These are phyloP conservation scores for Beauveria sp. DNA, from an alignment of 2,329 filamentous ascomycete genomes.

Conservation along the genomic window DNA sequence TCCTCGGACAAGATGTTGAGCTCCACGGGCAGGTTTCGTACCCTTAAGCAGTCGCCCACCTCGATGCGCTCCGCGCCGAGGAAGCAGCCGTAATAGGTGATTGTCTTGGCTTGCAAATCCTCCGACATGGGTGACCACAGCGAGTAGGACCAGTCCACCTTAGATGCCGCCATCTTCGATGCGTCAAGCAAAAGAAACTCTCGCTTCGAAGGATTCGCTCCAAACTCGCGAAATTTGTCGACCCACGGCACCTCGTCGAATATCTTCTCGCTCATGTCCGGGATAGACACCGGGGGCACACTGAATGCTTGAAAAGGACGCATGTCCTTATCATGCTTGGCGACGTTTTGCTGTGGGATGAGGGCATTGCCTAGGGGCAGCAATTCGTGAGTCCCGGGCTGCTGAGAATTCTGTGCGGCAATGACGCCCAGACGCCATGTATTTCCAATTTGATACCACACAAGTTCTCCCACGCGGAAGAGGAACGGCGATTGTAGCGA, in stretches of 20 bases:
- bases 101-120: conserved; percentile 24
- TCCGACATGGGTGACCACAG: conserved; percentile 34
- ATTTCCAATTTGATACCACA: conserved; percentile 41
- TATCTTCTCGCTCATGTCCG: conserved; percentile 30
- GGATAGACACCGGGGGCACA: conserved; percentile 35
- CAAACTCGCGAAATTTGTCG: conserved; percentile 24
- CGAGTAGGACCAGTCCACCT: conserved; percentile 41
- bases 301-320: conserved; percentile 45
- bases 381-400: conserved; percentile 26
- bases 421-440: conserved; percentile 44
- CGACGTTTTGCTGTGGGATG: conserved; percentile 30
- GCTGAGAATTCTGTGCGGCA: conserved; percentile 22
- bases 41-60: conserved; percentile 40
- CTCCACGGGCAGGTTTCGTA: conserved; percentile 33
- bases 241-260: conserved; percentile 39
- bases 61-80: conserved; percentile 43
- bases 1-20: conserved; percentile 24
- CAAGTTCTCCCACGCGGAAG: conserved; percentile 41
- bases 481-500: conserved; percentile 27
- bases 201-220: conserved; percentile 28
- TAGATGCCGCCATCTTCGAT: conserved; percentile 42
- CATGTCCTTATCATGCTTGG: conserved; percentile 33
- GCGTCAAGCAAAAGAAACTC: conserved; percentile 40
- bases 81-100: conserved; percentile 39
- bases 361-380: conserved; percentile 34